Evolutionary conservation across 768 basidiomycete genomes (phyloP), one percentile per base, ranked within the genome.

Genomic region (Pleurotus cornucopiae): DNA sequence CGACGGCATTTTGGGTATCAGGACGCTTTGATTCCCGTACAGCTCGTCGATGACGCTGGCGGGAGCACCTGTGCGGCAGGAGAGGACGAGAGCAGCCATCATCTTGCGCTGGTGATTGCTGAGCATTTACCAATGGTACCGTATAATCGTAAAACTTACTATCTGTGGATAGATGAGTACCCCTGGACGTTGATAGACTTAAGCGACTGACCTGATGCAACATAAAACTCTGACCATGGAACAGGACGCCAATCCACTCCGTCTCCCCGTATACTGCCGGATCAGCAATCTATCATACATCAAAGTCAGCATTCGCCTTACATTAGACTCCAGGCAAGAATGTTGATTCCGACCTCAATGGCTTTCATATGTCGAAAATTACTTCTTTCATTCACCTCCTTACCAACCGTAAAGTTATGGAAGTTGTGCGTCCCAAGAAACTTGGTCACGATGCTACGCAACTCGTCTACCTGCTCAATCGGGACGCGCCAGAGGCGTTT

Each of bases 151-250:
- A 5, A 25, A 5, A 68, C 76, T 57, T 62, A 84, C 81, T 60
- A 84, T 84, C 80, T 83, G 51, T n/a, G 41, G 59, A 37, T 46
- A 1, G 37, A 26, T n/a, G 6, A 46, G 14, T 56, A 23, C 44
- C 46, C 43, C 57, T 30, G 49, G 12, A 13, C 37, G 38, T 1
- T 41, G 5, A 20, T 14, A 57, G 38, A 51, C 30, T 34, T 11
- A 11, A 45, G 46, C 46, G 61, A 65, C 30, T 53, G 63, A 94
- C 94, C 78, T 99, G 97, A 69, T 99, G 96, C 54, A 99, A 73
- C 97, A 99, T 98, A 70, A 99, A 99, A 63, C 92, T 94, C 70
- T 99, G 97, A 0, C 96, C 97, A 66, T 98, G 94, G 67, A 97
- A 89, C 58, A 89, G 76, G 16, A 98, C 86, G 45, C 89, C 89